Percentiles rank a stretch among this genome's conserved stretches.
These are phyloP conservation scores for Syzygium aqueum DNA, from an alignment of 345 rosid species.

Conservation along the genomic window DNA sequence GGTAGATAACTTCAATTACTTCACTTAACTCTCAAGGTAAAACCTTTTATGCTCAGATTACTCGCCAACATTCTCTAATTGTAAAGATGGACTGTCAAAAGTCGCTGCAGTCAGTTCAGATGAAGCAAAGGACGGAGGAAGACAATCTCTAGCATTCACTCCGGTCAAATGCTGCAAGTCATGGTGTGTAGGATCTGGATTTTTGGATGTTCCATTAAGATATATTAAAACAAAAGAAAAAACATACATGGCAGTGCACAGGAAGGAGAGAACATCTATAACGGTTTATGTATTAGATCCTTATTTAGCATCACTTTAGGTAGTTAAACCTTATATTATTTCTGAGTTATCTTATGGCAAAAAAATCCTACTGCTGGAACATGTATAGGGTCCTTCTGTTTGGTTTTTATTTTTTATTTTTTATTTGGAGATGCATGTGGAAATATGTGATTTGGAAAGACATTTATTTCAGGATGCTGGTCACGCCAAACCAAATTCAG, in stretches of 20 bases:
- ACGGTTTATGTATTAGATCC: not conserved
- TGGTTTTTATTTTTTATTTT: not conserved
- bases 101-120: not conserved
- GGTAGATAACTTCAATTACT: not conserved
- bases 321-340: not conserved
- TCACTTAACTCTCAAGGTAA: not conserved
- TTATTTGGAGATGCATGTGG: not conserved
- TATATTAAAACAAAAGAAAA: not conserved
- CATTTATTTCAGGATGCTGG: not conserved
- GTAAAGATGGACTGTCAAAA: slow-evolving; percentile 4
- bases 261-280: not conserved
- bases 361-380: not conserved
- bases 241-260: not conserved
- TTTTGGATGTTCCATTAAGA: not conserved
- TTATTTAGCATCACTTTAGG: not conserved
- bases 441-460: not conserved
- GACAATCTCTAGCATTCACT: not conserved
- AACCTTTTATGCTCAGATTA: not conserved
- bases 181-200: not conserved
- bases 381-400: not conserved
- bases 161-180: not conserved
- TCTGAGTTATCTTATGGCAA: not conserved
- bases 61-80: not conserved
- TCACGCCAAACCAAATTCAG: not conserved
- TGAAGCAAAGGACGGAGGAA: not conserved